Evolutionary conservation across 192 early-diverging fungal genomes (phyloP).

Genomic region (Entomortierella lignicola): DNA sequence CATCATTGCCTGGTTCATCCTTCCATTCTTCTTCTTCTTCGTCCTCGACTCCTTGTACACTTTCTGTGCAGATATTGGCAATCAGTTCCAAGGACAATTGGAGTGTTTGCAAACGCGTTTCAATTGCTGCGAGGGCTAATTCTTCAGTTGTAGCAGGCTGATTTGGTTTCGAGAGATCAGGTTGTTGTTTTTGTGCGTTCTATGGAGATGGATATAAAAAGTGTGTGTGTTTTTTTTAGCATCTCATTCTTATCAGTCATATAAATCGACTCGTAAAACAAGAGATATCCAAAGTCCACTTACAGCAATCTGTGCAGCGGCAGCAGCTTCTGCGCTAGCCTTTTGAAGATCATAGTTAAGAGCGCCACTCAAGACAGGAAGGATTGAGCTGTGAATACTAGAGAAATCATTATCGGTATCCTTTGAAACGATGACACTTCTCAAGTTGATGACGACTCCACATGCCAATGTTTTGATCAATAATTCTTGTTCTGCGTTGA

Average conservation of each 20-base stretch:
- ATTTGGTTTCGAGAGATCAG: constrained; percentile 45
- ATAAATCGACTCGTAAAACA: not conserved
- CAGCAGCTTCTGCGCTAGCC: constrained; percentile 54
- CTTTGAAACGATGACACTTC: constrained; percentile 54
- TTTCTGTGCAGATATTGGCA: constrained; percentile 84
- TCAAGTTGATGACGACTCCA: constrained; percentile 67
- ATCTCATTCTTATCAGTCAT: not conserved
- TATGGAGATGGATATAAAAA: constrained; percentile 5
- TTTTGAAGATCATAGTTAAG: constrained; percentile 63
- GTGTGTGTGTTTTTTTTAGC: not conserved
- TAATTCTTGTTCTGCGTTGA: constrained; percentile 64
- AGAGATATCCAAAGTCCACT: no score
- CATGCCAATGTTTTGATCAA: constrained; percentile 77
- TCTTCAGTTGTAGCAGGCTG: constrained; percentile 39
- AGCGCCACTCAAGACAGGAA: constrained; percentile 59
- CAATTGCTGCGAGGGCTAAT: constrained; percentile 56
- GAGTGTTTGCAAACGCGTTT: constrained; percentile 68
- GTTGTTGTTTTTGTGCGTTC: constrained; percentile 40
- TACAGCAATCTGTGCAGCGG: constrained; percentile 54
- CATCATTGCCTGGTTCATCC: constrained; percentile 50
- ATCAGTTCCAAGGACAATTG: constrained; percentile 85
- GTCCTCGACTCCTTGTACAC: constrained; percentile 55
- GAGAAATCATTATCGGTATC: constrained; percentile 44
- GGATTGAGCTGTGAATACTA: constrained; percentile 56
- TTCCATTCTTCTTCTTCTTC: constrained; percentile 43